These are phyloP conservation scores for Podaxis rugospora DNA, from an alignment of 768 basidiomycete genomes.

Conservation along the genomic window DNA sequence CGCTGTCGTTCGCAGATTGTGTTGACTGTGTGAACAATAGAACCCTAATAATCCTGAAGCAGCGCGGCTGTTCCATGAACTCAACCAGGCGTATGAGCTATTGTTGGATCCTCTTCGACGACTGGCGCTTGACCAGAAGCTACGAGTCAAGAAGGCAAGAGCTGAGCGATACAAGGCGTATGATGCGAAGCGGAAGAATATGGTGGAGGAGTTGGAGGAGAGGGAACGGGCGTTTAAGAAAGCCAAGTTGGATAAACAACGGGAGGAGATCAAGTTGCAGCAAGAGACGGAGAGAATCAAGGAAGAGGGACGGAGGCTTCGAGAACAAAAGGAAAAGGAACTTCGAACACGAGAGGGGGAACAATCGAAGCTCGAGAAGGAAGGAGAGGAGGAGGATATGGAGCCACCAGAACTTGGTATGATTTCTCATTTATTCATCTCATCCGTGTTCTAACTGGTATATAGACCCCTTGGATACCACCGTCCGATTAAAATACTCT, in stretches of 20 bases:
- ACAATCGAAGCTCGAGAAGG: constrained; percentile 18
- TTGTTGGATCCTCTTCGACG: constrained; percentile 77
- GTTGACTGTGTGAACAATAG: constrained; percentile 31
- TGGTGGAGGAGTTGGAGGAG: constrained; percentile 77
- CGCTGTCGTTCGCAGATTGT: background rate
- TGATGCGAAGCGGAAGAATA: constrained; percentile 67
- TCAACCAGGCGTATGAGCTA: constrained; percentile 77
- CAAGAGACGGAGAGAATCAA: constrained; percentile 69
- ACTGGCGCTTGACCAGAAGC: constrained; percentile 74
- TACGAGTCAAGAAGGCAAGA: constrained; percentile 65
- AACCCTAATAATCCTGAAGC: constrained; percentile 80
- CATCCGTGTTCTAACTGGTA: constrained; percentile 5
- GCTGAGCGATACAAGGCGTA: constrained; percentile 66
- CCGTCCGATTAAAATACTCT: constrained; percentile 67
- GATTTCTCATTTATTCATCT: constrained; percentile 14
- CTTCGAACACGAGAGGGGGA: constrained; percentile 41
- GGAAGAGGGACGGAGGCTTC: constrained; percentile 64
- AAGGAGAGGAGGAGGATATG: constrained; percentile 33
- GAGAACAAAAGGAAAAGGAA: constrained; percentile 63
- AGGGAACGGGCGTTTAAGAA: constrained; percentile 77
- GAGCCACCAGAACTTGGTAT: constrained; percentile 57
- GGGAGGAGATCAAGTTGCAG: constrained; percentile 49
- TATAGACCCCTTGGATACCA: constrained; percentile 65
- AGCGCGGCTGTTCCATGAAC: constrained; percentile 81
- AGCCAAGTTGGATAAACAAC: constrained; percentile 54